phyloP scores from a whole-genome alignment of 2,329 filamentous ascomycete genomes.

The Trichocomaceae sp. region DNA sequence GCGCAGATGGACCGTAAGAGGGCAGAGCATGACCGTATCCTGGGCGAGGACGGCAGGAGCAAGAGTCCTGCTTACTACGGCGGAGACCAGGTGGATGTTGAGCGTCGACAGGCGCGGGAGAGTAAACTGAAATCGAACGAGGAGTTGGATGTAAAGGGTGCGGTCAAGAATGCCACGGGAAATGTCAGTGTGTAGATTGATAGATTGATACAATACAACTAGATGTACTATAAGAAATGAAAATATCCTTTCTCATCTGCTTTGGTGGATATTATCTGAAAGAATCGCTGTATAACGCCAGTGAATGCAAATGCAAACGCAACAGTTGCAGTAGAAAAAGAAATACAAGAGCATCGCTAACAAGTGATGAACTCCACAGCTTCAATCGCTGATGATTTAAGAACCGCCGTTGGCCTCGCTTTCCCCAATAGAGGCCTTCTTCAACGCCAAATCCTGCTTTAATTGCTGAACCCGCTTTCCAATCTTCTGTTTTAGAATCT shows the following conservation, averaged over 20 bases:
- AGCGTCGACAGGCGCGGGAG: slow-evolving; percentile 22
- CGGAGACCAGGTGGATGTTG: slow-evolving; percentile 14
- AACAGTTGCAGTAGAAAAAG: not conserved
- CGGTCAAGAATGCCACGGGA: slow-evolving; percentile 24
- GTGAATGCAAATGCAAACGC: not conserved
- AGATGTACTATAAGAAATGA: not conserved
- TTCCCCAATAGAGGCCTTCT: slow-evolving; percentile 38
- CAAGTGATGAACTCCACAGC: not conserved
- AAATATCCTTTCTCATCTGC: not conserved
- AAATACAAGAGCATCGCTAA: slow-evolving; percentile 9
- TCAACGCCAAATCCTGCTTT: slow-evolving; percentile 39
- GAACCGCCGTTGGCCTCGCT: slow-evolving; percentile 18
- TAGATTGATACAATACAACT: not conserved
- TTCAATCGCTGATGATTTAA: not conserved
- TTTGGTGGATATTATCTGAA: not conserved
- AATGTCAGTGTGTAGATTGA: slow-evolving; percentile 21
- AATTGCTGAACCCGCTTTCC: slow-evolving; percentile 39
- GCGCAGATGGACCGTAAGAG: slow-evolving; percentile 30
- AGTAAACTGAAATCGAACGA: slow-evolving; percentile 23
- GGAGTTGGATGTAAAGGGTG: slow-evolving; percentile 24
- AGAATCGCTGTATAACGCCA: not conserved
- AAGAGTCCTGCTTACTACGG: slow-evolving; percentile 15
- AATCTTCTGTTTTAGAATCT: slow-evolving; percentile 39
- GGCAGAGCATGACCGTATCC: slow-evolving; percentile 27
- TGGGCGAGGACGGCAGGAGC: slow-evolving; percentile 22